Evolutionary conservation across 495 filamentous ascomycete species (phyloP).

Genomic region (Neurospora cerealis): DNA sequence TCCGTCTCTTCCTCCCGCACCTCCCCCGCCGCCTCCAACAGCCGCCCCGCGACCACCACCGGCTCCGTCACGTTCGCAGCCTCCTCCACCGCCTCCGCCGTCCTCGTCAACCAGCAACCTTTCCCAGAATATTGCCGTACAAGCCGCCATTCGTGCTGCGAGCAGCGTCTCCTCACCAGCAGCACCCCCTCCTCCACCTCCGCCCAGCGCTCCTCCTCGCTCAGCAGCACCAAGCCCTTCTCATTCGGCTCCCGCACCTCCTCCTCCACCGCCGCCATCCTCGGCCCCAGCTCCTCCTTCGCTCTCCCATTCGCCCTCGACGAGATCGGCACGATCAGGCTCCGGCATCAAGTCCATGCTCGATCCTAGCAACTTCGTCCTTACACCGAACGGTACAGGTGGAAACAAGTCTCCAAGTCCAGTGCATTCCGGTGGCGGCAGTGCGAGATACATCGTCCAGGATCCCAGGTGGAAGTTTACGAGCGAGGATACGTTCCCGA

Average conservation of each 20-base stretch:
- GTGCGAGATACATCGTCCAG: slow-evolving; percentile 50
- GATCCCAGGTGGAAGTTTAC: slow-evolving; percentile 84
- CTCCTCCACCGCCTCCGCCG: slow-evolving; percentile 21
- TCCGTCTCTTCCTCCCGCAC: slow-evolving; percentile 38
- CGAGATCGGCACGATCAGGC: slow-evolving; percentile 20
- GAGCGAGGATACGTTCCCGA: slow-evolving; percentile 69
- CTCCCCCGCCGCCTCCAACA: slow-evolving; percentile 39
- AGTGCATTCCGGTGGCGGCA: slow-evolving; percentile 27
- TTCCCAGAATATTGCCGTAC: slow-evolving; percentile 36
- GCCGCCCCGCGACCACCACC: slow-evolving; percentile 36
- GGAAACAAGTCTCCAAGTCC: slow-evolving; percentile 20
- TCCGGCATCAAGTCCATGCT: slow-evolving; percentile 46
- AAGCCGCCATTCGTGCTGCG: slow-evolving; percentile 40
- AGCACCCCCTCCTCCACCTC: slow-evolving; percentile 36
- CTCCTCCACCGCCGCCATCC: slow-evolving; percentile 24
- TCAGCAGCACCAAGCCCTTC: slow-evolving; percentile 25
- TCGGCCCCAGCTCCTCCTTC: slow-evolving; percentile 28
- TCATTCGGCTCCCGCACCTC: slow-evolving; percentile 24
- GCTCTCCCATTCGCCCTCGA: slow-evolving; percentile 23
- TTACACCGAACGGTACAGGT: slow-evolving; percentile 42
- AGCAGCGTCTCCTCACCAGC: slow-evolving; percentile 32
- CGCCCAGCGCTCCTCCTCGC: slow-evolving; percentile 23
- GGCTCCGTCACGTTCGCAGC: slow-evolving; percentile 3
- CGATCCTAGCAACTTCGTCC: slow-evolving; percentile 68
- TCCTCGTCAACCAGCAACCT: slow-evolving; percentile 10